These are phyloP conservation scores for Prillingera fragicola DNA, from an alignment of 1,284 basidiomycete genomes.

Conservation along the genomic window DNA sequence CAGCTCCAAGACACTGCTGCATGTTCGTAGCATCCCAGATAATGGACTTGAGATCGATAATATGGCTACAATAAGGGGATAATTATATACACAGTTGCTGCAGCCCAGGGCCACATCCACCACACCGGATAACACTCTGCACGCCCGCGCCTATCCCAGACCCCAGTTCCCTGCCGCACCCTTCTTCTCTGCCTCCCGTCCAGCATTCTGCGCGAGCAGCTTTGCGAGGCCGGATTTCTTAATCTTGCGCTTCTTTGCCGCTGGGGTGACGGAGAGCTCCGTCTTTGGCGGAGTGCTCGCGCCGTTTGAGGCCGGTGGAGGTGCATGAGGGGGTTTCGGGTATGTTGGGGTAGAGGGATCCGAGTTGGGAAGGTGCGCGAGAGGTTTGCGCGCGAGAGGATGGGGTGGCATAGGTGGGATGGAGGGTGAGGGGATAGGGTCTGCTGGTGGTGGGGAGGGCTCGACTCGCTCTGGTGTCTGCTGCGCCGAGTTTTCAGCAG, in stretches of 20 bases:
- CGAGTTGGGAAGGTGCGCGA: conserved; percentile 31
- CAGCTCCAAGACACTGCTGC: too few species aligned
- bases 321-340: conserved; percentile 25
- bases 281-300: not conserved
- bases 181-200: conserved; percentile 26
- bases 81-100: too few species aligned
- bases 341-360: conserved; percentile 39
- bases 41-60: too few species aligned
- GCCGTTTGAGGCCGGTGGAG: conserved; percentile 5
- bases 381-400: conserved; percentile 17
- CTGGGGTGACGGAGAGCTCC: conserved; percentile 5
- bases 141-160: conserved; percentile 21
- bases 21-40: too few species aligned
- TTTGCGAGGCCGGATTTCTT: conserved; percentile 44
- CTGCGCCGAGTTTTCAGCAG: conserved; percentile 1
- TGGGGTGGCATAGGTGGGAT: conserved; percentile 14
- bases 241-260: conserved; percentile 35
- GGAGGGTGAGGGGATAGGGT: too few species aligned
- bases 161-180: conserved; percentile 31
- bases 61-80: too few species aligned
- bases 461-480: too few species aligned
- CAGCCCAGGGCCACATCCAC: too few species aligned
- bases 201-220: conserved; percentile 44
- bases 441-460: conserved; percentile 1
- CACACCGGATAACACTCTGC: too few species aligned